Conservation (phyloP, 768 basidiomycete genomes). For the Mycena belliarum region DNA sequence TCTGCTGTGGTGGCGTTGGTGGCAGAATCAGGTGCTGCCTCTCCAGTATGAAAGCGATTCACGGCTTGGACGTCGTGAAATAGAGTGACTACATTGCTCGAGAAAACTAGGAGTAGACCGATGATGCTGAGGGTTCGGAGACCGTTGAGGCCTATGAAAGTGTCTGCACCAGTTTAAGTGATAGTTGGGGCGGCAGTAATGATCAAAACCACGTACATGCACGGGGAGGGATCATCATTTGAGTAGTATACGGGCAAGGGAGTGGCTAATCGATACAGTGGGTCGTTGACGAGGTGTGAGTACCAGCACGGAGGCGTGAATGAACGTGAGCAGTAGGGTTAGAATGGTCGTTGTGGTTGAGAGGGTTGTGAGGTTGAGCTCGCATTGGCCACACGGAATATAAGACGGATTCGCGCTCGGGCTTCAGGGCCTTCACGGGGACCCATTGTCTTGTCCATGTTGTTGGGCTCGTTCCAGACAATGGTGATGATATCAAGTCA, state of each 20-base stretch:
- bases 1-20: conserved; percentile 31
- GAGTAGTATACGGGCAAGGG: conserved; percentile 6
- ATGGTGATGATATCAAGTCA: too few species aligned
- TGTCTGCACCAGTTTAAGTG: conserved; percentile 36
- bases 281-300: conserved; percentile 13
- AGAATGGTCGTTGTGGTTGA: background rate
- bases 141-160: conserved; percentile 78
- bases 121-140: conserved; percentile 81
- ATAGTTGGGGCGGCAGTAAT: too few species aligned
- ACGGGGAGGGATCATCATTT: conserved; percentile 44
- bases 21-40: conserved; percentile 24
- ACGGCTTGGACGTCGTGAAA: conserved; percentile 76
- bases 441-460: too few species aligned
- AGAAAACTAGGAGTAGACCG: conserved; percentile 75
- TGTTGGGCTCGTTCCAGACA: too few species aligned
- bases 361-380: background rate
- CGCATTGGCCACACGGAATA: background rate
- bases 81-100: conserved; percentile 75
- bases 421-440: too few species aligned
- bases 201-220: conserved; percentile 58
- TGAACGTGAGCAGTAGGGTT: conserved; percentile 19
- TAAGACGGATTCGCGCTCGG: background rate
- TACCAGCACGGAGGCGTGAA: conserved; percentile 22
- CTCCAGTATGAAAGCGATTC: conserved; percentile 58
- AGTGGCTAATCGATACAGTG: conserved; percentile 18